These are phyloP conservation scores for Colletotrichum sp. DNA, from an alignment of 2,329 filamentous ascomycete species.

Conservation along the genomic window DNA sequence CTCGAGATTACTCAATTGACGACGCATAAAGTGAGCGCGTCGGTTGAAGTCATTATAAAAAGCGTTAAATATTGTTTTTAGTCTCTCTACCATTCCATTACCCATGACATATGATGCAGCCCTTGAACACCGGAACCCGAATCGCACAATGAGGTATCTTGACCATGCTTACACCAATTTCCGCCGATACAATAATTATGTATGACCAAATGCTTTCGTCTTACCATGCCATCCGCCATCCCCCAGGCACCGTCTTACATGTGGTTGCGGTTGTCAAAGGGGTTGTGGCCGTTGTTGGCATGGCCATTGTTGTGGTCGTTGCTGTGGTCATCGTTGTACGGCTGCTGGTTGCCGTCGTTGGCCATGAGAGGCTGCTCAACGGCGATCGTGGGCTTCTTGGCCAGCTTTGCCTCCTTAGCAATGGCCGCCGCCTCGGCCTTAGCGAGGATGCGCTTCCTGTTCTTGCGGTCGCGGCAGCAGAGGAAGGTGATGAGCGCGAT, in stretches of 20 bases:
- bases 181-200: background rate
- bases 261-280: constrained; percentile 12
- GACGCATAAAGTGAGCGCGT: background rate
- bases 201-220: background rate
- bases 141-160: constrained; percentile 6
- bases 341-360: background rate
- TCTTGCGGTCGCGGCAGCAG: constrained; percentile 55
- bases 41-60: background rate
- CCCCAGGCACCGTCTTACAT: background rate
- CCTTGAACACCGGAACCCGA: background rate
- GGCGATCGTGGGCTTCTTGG: constrained; percentile 40
- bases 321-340: background rate
- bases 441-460: constrained; percentile 46
- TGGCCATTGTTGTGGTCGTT: background rate
- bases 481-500: constrained; percentile 50
- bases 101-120: background rate
- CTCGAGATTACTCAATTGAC: background rate
- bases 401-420: constrained; percentile 47
- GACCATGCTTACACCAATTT: background rate
- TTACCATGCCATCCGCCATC: background rate
- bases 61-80: background rate
- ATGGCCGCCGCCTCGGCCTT: constrained; percentile 56
- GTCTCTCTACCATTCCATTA: background rate
- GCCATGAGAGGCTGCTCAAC: constrained; percentile 15
- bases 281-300: background rate